A percentile compares a stretch with the other conserved stretches of the same genome.
These are phyloP conservation scores for Henckelia pumila DNA, from an alignment of 257 asterid species.

Conservation along the genomic window DNA sequence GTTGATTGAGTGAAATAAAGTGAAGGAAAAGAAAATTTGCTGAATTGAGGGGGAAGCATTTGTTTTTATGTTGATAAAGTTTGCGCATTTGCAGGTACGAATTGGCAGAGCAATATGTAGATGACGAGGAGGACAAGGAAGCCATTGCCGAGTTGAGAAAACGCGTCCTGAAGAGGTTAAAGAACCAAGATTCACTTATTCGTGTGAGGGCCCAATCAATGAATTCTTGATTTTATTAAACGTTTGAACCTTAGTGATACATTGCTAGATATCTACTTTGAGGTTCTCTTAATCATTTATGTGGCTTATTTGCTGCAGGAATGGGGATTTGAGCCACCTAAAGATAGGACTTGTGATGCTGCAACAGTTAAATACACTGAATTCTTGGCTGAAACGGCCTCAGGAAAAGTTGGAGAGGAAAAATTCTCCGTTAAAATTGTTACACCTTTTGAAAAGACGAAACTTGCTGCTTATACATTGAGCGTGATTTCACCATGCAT, in stretches of 20 bases:
- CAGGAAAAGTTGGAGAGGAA: conserved; percentile 59
- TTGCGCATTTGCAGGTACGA: conserved; percentile 43
- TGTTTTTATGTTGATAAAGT: neutral
- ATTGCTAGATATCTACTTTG: neutral
- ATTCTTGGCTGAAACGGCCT: conserved; percentile 64
- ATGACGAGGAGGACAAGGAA: conserved; percentile 65
- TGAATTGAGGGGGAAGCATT: neutral
- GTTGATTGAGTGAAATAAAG: neutral
- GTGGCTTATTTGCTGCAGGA: conserved; percentile 34
- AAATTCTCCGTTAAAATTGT: conserved; percentile 48
- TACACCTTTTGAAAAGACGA: conserved; percentile 71
- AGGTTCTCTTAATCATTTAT: neutral
- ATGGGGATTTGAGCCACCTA: conserved; percentile 69
- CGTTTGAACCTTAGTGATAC: neutral
- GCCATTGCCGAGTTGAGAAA: conserved; percentile 50
- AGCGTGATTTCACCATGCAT: conserved; percentile 70
- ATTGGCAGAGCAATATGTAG: conserved; percentile 62
- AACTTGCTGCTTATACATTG: conserved; percentile 61
- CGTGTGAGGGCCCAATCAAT: conserved; percentile 31
- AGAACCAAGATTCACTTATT: conserved; percentile 45
- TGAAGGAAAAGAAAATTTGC: neutral
- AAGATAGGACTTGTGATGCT: conserved; percentile 36
- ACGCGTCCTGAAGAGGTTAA: conserved; percentile 53
- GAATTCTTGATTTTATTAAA: neutral
- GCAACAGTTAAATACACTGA: conserved; percentile 51